These are phyloP conservation scores for Trichoderma koningiopsis DNA, from an alignment of 2,329 filamentous ascomycete species.

Conservation along the genomic window DNA sequence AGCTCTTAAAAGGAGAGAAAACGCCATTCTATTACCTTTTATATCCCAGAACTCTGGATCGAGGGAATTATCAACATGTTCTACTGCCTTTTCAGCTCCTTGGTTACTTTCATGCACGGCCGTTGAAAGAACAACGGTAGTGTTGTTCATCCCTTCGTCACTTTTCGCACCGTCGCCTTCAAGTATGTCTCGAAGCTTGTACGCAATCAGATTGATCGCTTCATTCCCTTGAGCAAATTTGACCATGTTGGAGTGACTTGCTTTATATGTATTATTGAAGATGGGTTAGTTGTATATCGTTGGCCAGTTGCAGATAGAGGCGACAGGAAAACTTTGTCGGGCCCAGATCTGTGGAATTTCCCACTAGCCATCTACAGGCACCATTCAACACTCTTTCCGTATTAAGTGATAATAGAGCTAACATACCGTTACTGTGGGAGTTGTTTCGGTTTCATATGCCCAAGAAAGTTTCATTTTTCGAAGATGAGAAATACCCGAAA, in stretches of 20 bases:
- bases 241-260: constrained; percentile 14
- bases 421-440: too few species aligned
- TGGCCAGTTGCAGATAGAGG: too few species aligned
- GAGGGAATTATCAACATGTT: background rate
- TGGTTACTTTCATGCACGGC: too few species aligned
- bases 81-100: too few species aligned
- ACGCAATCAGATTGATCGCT: background rate
- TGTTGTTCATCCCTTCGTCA: too few species aligned
- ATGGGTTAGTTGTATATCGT: background rate
- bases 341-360: too few species aligned
- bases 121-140: too few species aligned
- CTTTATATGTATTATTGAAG: constrained; percentile 6
- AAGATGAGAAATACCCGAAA: background rate
- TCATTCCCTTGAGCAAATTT: background rate
- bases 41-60: constrained; percentile 2
- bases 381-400: too few species aligned
- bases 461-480: background rate
- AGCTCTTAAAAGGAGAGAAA: background rate
- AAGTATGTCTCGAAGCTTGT: background rate
- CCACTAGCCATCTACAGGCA: too few species aligned
- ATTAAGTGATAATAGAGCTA: too few species aligned
- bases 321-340: too few species aligned
- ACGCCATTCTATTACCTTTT: background rate
- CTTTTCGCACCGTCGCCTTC: background rate
- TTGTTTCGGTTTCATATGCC: too few species aligned